Conservation (phyloP, 2,329 filamentous ascomycete species). For the Fusarium pilosicola region DNA sequence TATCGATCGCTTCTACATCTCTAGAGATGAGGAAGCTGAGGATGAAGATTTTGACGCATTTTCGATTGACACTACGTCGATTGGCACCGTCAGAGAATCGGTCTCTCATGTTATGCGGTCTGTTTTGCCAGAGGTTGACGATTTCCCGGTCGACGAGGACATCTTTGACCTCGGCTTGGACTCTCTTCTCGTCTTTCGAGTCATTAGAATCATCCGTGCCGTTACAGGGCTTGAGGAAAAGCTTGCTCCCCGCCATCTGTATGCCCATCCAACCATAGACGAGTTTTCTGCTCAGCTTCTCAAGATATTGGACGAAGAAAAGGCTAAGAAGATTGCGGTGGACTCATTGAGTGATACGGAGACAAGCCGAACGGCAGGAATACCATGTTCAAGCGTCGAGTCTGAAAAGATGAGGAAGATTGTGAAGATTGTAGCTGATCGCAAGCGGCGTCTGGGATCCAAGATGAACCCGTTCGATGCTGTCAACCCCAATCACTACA, state of each 20-base stretch:
- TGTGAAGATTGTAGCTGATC: not conserved
- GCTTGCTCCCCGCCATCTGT: constrained; percentile 1
- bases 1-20: constrained; percentile 1
- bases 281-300: not conserved
- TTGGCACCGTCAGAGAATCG: not conserved
- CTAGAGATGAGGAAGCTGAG: not conserved
- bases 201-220: constrained; percentile 1
- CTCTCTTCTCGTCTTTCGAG: constrained; percentile 1
- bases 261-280: not conserved
- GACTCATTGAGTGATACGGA: rapidly evolving
- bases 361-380: not conserved
- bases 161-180: not conserved
- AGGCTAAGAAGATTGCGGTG: rapidly evolving
- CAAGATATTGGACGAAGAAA: not conserved
- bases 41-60: constrained; percentile 4
- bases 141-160: not conserved
- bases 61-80: not conserved
- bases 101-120: not conserved
- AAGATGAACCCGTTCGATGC: constrained; percentile 12
- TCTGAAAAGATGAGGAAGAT: not conserved
- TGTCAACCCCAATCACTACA: constrained; percentile 12
- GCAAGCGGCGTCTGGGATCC: not conserved
- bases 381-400: not conserved
- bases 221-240: not conserved
- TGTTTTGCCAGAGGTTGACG: not conserved